phyloP scores from a whole-genome alignment of 495 filamentous ascomycete genomes.

The Podospora bellae-mahoneyi region DNA sequence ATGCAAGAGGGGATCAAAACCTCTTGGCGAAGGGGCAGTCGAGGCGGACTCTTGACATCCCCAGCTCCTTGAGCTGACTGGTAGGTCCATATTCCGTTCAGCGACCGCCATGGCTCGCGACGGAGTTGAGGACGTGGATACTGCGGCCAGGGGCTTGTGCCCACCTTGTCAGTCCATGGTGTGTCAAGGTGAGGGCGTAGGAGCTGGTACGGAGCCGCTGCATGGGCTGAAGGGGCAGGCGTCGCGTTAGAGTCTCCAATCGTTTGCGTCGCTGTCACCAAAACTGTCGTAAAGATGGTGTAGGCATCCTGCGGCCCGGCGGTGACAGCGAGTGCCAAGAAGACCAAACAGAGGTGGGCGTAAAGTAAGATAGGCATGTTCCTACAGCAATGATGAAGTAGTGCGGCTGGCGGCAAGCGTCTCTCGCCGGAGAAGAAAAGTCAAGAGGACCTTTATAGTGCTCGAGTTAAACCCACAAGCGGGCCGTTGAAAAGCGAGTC shows the following conservation, averaged over 20 bases:
- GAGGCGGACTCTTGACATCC: conserved; percentile 43
- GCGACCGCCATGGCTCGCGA: conserved; percentile 56
- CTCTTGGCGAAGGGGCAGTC: conserved; percentile 42
- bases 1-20: conserved; percentile 64
- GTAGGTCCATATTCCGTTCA: conserved; percentile 68
- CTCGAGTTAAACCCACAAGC: not conserved
- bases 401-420: not conserved
- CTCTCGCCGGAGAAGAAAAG: not conserved
- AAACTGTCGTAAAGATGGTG: not conserved
- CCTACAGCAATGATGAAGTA: not conserved
- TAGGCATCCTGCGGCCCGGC: not conserved
- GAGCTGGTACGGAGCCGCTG: conserved; percentile 24
- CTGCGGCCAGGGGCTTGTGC: conserved; percentile 62
- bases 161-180: conserved; percentile 59
- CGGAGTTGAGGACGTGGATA: conserved; percentile 62
- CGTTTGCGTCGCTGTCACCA: not conserved
- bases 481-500: not conserved
- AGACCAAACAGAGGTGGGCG: not conserved
- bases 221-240: not conserved
- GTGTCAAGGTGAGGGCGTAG: conserved; percentile 52
- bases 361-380: not conserved
- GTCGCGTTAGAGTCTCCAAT: not conserved
- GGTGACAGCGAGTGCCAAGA: not conserved
- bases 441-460: not conserved
- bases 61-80: conserved; percentile 42